phyloP scores from a whole-genome alignment of 1,139 yeast genomes.

The Kodamaea anthophila region DNA sequence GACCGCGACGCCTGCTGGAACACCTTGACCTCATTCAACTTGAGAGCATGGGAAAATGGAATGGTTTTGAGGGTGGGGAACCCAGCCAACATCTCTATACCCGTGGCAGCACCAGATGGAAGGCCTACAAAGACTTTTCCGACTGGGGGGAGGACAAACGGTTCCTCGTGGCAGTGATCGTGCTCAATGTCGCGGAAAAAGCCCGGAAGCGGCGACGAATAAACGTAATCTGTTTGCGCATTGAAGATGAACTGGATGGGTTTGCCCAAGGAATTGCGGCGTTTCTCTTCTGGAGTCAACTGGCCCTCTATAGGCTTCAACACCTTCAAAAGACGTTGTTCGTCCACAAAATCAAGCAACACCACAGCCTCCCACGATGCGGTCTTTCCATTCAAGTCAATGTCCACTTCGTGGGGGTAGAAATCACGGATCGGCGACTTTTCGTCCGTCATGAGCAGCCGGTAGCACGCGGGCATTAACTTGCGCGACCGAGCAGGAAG shows the following conservation, averaged over 20 bases:
- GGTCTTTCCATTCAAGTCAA: slow-evolving; percentile 91
- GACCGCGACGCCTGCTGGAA: slow-evolving; percentile 84
- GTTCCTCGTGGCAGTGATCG: slow-evolving; percentile 66
- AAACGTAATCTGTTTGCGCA: slow-evolving; percentile 67
- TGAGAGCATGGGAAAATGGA: slow-evolving; percentile 45
- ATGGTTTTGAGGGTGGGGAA: slow-evolving; percentile 79
- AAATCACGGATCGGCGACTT: slow-evolving; percentile 84
- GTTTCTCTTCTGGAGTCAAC: slow-evolving; percentile 61
- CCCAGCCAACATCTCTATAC: slow-evolving; percentile 72
- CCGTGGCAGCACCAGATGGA: slow-evolving; percentile 61
- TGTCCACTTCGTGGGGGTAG: slow-evolving; percentile 83
- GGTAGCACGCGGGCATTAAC: slow-evolving; percentile 71
- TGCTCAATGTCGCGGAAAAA: slow-evolving; percentile 71
- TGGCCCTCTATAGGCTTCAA: slow-evolving; percentile 56
- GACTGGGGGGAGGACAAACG: slow-evolving; percentile 46
- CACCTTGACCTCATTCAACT: slow-evolving; percentile 62
- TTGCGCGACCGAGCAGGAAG: slow-evolving; percentile 86
- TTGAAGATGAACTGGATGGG: slow-evolving; percentile 66
- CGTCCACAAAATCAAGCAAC: slow-evolving; percentile 89
- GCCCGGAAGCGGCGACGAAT: slow-evolving; percentile 75
- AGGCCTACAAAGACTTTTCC: slow-evolving; percentile 50
- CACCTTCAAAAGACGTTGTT: slow-evolving; percentile 62
- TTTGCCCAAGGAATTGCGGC: slow-evolving; percentile 68
- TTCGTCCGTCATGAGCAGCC: slow-evolving; percentile 84
- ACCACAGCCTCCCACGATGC: slow-evolving; percentile 99